Evolutionary conservation across 2,329 filamentous ascomycete genomes (phyloP), one percentile per base, ranked within the genome.

Genomic region (Aspergillus sp.): DNA sequence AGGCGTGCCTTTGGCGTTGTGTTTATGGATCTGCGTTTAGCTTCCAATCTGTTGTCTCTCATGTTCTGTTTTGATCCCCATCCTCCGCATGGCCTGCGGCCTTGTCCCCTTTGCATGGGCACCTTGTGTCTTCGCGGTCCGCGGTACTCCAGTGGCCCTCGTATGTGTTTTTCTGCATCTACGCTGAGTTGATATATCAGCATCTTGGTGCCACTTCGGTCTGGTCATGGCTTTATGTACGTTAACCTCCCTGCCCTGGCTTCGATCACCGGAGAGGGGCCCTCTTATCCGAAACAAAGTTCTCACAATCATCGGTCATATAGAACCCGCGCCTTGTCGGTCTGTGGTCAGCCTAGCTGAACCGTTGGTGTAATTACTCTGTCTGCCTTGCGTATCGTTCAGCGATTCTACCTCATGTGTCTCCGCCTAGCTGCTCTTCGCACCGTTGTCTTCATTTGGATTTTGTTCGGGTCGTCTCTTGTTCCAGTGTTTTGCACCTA

Each of bases 161-260:
- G 55, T 64, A 61, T 58, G 49, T 60, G 54, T 56, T 53, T 56
- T 65, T 63, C 66, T 68, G 67, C 71, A 71, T 68, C 65, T 64
- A 66, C 64, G 66, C 65, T 67, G 64, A 65, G 57, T 72, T 68
- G 57, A 63, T 64, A 63, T 66, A 62, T 62, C 65, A 68, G 59
- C 65, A 63, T 65, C 64, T 65, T 69, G 64, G 64, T 59, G 64
- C 64, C 60, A 55, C 50, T 62, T 65, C 64, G 64, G 59, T 66
- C 62, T 65, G 58, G 60, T 67, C 59, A 69, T 71, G 69, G 65
- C 65, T 71, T 66, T 69, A 76, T 78, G 75, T 78, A 78, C 71
- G 75, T 78, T 78, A 78, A 76, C 72, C 71, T 76, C 74, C 75
- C 73, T 74, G 66, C 64, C 71, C 71, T 72, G 53, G 64, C 66